Evolutionary conservation across 208 protist genomes (phyloP).

Genomic region (Trypanosoma boissoni): DNA sequence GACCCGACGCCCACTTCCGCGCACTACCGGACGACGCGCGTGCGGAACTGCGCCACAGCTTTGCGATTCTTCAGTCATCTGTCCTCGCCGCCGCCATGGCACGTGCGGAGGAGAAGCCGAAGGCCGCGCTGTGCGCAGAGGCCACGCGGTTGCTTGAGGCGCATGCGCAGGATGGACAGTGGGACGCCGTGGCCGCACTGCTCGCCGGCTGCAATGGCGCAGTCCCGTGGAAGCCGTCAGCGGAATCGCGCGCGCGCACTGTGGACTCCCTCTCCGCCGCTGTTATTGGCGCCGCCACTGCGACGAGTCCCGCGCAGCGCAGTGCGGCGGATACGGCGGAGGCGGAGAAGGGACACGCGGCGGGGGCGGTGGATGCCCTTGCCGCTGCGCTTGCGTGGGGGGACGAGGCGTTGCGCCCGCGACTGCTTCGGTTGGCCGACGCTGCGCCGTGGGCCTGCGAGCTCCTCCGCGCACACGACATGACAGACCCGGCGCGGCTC

Average conservation of each 20-base stretch:
- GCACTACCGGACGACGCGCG: slow-evolving; percentile 23
- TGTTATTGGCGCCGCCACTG: no score
- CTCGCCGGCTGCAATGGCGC: no score
- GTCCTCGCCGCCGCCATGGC: slow-evolving; percentile 30
- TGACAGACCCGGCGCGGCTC: slow-evolving; percentile 41
- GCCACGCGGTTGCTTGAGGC: slow-evolving; percentile 27
- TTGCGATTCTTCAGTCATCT: slow-evolving; percentile 36
- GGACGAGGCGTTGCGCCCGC: neutral
- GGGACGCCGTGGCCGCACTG: slow-evolving; percentile 8
- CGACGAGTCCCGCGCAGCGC: no score
- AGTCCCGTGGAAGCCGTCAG: no score
- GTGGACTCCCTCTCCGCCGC: no score
- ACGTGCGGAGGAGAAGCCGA: slow-evolving; percentile 33
- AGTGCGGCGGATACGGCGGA: no score
- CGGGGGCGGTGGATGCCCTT: no score
- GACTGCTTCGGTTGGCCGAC: slow-evolving; percentile 2
- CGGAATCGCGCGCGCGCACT: no score
- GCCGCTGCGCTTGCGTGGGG: slow-evolving; percentile 14
- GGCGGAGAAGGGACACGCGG: no score
- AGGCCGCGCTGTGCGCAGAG: slow-evolving; percentile 21
- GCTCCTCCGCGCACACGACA: slow-evolving; percentile 39
- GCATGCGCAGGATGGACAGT: slow-evolving; percentile 24
- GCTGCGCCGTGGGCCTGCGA: slow-evolving; percentile 30
- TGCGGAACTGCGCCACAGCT: slow-evolving; percentile 22
- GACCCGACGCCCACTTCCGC: slow-evolving; percentile 25